These are phyloP conservation scores for Penicillium sp. DNA, from an alignment of 2,329 filamentous ascomycete species.

Conservation along the genomic window DNA sequence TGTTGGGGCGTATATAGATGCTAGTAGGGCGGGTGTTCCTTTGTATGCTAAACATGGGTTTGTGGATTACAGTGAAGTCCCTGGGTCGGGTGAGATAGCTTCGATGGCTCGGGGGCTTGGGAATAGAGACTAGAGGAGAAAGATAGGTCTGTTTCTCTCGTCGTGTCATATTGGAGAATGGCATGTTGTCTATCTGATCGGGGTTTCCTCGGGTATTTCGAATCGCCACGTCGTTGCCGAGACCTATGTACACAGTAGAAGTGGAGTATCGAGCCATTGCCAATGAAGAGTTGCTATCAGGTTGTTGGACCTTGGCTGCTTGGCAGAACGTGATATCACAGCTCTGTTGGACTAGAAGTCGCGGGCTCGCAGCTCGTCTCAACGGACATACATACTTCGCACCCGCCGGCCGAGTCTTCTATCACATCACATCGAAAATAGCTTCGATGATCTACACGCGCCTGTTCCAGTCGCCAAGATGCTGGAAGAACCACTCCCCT, in stretches of 20 bases:
- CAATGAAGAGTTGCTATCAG: no score
- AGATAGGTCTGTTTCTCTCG: neutral
- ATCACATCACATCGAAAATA: slow-evolving; percentile 12
- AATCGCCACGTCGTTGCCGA: neutral
- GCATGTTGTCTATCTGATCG: neutral
- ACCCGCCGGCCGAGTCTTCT: neutral
- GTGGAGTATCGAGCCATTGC: neutral
- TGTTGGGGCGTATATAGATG: slow-evolving; percentile 39
- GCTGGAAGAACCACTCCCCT: neutral
- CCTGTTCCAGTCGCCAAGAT: neutral
- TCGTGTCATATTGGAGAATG: neutral
- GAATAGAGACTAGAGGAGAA: neutral
- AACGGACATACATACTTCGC: neutral
- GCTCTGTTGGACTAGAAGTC: neutral
- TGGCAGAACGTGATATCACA: no score
- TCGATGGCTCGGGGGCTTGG: slow-evolving; percentile 16
- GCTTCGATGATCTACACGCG: neutral
- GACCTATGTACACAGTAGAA: neutral
- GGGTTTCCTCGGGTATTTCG: neutral
- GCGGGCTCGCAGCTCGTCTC: no score
- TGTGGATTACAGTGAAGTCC: slow-evolving; percentile 26
- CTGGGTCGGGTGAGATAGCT: neutral
- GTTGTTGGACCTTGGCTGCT: no score
- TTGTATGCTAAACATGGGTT: slow-evolving; percentile 44
- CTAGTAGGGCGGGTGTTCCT: slow-evolving; percentile 34